These are phyloP conservation scores for Wickerhamomyces rabaulensis DNA, from an alignment of 805 yeast species.

Conservation along the genomic window DNA sequence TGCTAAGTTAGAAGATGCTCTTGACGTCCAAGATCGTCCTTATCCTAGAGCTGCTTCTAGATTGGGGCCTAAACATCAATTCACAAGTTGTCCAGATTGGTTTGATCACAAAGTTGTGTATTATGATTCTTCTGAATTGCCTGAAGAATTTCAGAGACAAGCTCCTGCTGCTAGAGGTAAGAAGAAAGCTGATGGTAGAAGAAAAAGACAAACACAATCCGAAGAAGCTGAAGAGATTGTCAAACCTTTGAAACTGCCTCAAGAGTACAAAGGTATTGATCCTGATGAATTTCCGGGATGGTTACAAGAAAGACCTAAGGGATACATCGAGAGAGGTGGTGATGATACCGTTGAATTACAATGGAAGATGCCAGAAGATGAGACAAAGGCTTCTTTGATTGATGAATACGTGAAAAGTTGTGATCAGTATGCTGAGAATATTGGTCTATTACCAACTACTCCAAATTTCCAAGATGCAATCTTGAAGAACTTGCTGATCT, in stretches of 20 bases:
- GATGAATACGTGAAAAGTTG: conserved; percentile 54
- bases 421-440: conserved; percentile 46
- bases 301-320: conserved; percentile 75
- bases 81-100: conserved; percentile 61
- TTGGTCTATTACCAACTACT: conserved; percentile 54
- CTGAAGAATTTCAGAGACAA: conserved; percentile 15
- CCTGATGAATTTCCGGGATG: conserved; percentile 58
- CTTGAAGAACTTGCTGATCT: conserved; percentile 46
- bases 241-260: conserved; percentile 37
- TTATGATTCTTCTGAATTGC: conserved; percentile 37
- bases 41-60: conserved; percentile 78
- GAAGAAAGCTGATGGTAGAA: conserved; percentile 22
- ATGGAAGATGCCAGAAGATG: conserved; percentile 51
- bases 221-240: conserved; percentile 20
- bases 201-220: conserved; percentile 16
- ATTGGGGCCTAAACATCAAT: conserved; percentile 70
- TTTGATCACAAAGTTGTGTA: conserved; percentile 60
- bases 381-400: conserved; percentile 26
- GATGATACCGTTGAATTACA: conserved; percentile 58
- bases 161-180: conserved; percentile 14
- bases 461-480: conserved; percentile 83
- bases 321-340: conserved; percentile 81
- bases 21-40: conserved; percentile 72
- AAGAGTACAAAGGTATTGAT: conserved; percentile 34
- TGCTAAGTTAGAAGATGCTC: conserved; percentile 67